Evolutionary conservation across 1,284 basidiomycete genomes (phyloP), one percentile per base, ranked within the genome.

Genomic region (Ustilago sp.): DNA sequence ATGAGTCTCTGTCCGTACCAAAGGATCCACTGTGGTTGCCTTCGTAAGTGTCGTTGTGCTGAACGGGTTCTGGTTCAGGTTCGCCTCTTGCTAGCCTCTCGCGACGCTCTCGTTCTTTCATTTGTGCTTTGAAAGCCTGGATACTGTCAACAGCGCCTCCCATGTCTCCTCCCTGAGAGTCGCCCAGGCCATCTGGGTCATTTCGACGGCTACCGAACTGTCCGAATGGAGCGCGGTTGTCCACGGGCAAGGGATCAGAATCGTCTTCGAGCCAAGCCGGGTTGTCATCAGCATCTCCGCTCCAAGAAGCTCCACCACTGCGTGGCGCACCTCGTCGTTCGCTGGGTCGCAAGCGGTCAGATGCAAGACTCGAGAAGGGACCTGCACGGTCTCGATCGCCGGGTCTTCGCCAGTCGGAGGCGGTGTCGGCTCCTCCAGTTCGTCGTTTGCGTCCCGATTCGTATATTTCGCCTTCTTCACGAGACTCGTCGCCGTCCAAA

Each of bases 211-310:
- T 72, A 92, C 89, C 74, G 19, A 76, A 76, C 36, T 76, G 74
- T 11, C 74, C 74, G 31, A 76, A 76, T 2, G 74, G 74, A 48
- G 74, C 74, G 34, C 74, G 68, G 36, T 76, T 71, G 68, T 76
- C 74, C 8, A 76, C 65, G 4, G 74, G 74, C 35, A 76, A 38
- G 4, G 68, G 59, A 17, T 76, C 74, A 4, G 68, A 67, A 81
- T 93, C 93, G n/a, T 92, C 91, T 75, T 93, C 93, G 92, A 94
- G 94, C 93, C 93, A 94, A 17, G 93, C 93, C 23, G 93, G 93
- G 82, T 94, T 92, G 91, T 93, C 87, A 93, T 92, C 83, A 89
- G 90, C 80, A 91, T 90, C 80, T 38, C 65, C 80, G 47, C 77
- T 64, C 80, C 80, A 82, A 4, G 77, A 53, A 47, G 77, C 77